Percentiles rank a stretch among this genome's conserved stretches.
phyloP scores from a whole-genome alignment of 2,329 filamentous ascomycete genomes.

The Fusarium nygamai region DNA sequence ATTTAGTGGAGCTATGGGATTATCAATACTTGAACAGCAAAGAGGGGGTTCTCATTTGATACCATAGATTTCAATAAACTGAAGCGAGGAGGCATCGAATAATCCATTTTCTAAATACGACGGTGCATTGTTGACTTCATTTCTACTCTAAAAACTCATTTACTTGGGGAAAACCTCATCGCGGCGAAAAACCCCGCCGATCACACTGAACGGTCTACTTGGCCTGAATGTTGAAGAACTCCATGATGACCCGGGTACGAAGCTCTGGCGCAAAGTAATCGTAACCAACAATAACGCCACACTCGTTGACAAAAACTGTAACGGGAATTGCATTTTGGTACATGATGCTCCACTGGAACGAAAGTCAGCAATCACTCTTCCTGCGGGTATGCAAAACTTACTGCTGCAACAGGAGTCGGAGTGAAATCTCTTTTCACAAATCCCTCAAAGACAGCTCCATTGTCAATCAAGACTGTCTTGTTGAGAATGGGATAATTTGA shows the following conservation, averaged over 20 bases:
- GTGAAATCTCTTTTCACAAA: slow-evolving; percentile 36
- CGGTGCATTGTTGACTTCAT: too few species aligned
- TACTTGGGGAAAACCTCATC: background rate
- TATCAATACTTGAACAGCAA: background rate
- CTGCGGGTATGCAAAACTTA: background rate
- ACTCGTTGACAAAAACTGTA: slow-evolving; percentile 49
- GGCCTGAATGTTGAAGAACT: slow-evolving; percentile 45
- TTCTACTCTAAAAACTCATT: background rate
- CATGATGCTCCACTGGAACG: slow-evolving; percentile 49
- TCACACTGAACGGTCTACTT: background rate
- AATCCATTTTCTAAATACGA: accelerated
- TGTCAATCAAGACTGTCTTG: slow-evolving; percentile 41
- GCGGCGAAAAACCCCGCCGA: background rate
- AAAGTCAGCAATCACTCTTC: background rate
- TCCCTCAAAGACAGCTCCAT: slow-evolving; percentile 40
- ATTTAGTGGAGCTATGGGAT: slow-evolving; percentile 38
- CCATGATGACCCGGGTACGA: slow-evolving; percentile 45
- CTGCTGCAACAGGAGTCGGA: slow-evolving; percentile 36
- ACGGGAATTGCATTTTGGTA: slow-evolving; percentile 49
- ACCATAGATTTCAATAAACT: too few species aligned
- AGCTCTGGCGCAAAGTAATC: slow-evolving; percentile 46
- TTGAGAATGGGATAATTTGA: slow-evolving; percentile 51
- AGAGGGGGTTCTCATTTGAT: too few species aligned
- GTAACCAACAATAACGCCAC: slow-evolving; percentile 49
- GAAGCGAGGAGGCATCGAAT: too few species aligned